Evolutionary conservation across 1,284 basidiomycete genomes (phyloP).

Genomic region (Moesziomyces sp.): DNA sequence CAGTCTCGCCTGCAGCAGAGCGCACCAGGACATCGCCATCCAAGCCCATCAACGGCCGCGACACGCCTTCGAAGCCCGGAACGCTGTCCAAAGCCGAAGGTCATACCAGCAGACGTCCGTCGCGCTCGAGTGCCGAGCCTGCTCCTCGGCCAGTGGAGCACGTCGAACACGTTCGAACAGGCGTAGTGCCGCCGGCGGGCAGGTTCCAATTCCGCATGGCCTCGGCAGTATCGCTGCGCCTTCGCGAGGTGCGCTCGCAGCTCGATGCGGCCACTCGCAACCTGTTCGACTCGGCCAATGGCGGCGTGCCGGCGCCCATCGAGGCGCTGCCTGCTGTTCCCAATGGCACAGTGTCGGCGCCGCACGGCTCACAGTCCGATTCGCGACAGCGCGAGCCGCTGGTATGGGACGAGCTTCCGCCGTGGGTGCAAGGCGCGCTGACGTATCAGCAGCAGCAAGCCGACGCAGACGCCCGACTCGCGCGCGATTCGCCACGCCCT

Average conservation of each 20-base stretch:
- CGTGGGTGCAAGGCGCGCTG: constrained; percentile 12
- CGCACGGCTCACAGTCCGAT: no score
- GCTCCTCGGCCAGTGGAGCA: not conserved
- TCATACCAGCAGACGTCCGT: no score
- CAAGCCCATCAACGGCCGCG: not conserved
- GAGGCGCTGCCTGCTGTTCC: not conserved
- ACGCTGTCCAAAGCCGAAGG: no score
- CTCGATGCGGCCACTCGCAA: constrained; percentile 30
- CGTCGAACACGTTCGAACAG: not conserved
- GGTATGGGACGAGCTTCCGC: constrained; percentile 1
- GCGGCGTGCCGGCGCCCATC: not conserved
- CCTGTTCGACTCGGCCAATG: constrained; percentile 5
- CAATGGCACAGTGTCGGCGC: not conserved
- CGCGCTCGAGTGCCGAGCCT: not conserved
- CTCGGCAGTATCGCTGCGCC: constrained; percentile 62
- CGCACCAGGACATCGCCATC: not conserved
- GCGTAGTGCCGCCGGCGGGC: constrained; percentile 5
- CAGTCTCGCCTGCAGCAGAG: no score
- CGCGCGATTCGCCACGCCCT: not conserved
- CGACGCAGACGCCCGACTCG: not conserved
- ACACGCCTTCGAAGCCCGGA: no score
- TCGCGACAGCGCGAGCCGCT: no score
- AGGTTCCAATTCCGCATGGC: constrained; percentile 35
- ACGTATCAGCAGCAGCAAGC: constrained; percentile 5
- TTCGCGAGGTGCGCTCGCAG: constrained; percentile 53